Base-by-base conservation (phyloP, 106 monocot species). In the Apostasia shenzhenica region DNA sequence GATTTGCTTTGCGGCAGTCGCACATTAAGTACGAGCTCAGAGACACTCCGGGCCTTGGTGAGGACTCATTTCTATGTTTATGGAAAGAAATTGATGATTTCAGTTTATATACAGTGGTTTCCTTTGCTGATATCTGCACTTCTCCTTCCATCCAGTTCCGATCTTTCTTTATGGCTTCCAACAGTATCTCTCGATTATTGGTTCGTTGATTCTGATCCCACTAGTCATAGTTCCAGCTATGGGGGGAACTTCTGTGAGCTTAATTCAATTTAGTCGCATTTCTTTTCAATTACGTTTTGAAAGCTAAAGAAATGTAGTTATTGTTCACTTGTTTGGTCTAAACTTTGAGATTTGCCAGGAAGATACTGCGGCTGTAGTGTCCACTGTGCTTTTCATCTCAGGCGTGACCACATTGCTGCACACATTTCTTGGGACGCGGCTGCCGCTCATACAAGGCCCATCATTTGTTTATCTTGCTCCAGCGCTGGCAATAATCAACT, bases 381-480 rank as follows among this genome's bases (percentile, higher is more conserved):
- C 92, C 1, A 92, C 95, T 0, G 89, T 97, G 55, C 72, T 97
- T 5, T 82, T 97, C 45, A 84, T 89, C 8, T 86, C 95, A 13
- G 95, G 95, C 14, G 63, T 95, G 68, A 89, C 95, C 6, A 95
- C 95, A 56, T 82, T 95, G 68, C 73, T 95, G 72, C 88, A 95
- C 70, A 92, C 88, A 10, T 79, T 67, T 59, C 89, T 89, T 78
- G 95, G 95, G 12, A 83, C 92, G 3, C 89, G 95, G 72, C 65
- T 95, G 55, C 95, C 95, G 0, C 75, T 95, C 13, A 67, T 97
- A 64, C 95, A 92, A 57, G 95, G 95, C 14, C 95, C 95, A 8
- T 97, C 95, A 4, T 92, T 97, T 75, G 89, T 97, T 48, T 97
- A 88, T 81, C 77, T 97, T 10, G 92, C 95, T 67, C 92, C 95